A percentile compares a stretch with the other conserved stretches of the same genome.
phyloP scores from a whole-genome alignment of 148 eudicot genomes.

The Spergularia bocconei region DNA sequence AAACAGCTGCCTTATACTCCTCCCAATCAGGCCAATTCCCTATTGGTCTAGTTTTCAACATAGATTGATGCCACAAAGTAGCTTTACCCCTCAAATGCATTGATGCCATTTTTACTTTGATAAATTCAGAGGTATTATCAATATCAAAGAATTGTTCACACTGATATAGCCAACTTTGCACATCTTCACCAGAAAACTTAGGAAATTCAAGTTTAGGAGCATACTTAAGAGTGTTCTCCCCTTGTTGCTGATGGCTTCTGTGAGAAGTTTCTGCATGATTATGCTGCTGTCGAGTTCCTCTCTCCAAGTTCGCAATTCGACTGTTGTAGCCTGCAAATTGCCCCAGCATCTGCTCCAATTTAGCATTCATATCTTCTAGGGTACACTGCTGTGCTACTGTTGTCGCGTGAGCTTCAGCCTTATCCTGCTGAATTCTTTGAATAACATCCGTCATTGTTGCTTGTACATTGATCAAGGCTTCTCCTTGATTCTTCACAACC shows the following conservation, averaged over 20 bases:
- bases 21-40: background rate
- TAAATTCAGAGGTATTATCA: background rate
- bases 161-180: background rate
- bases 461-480: too few species aligned
- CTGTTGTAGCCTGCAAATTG: too few species aligned
- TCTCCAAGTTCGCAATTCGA: background rate
- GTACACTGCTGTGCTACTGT: too few species aligned
- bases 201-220: background rate
- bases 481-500: too few species aligned
- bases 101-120: background rate
- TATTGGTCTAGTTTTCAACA: background rate
- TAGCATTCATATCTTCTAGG: too few species aligned
- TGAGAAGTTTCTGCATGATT: too few species aligned
- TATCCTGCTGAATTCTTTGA: too few species aligned
- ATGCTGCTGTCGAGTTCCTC: too few species aligned
- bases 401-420: too few species aligned
- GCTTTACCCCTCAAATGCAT: background rate
- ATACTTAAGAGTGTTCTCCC: background rate
- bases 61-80: slow-evolving; percentile 5
- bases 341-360: too few species aligned
- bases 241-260: too few species aligned
- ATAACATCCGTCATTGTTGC: too few species aligned
- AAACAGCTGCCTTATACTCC: background rate
- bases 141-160: slow-evolving; percentile 13
- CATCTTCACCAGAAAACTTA: background rate